These are phyloP conservation scores for Metschnikowia santaceciliae DNA, from an alignment of 805 yeast species.

Conservation along the genomic window DNA sequence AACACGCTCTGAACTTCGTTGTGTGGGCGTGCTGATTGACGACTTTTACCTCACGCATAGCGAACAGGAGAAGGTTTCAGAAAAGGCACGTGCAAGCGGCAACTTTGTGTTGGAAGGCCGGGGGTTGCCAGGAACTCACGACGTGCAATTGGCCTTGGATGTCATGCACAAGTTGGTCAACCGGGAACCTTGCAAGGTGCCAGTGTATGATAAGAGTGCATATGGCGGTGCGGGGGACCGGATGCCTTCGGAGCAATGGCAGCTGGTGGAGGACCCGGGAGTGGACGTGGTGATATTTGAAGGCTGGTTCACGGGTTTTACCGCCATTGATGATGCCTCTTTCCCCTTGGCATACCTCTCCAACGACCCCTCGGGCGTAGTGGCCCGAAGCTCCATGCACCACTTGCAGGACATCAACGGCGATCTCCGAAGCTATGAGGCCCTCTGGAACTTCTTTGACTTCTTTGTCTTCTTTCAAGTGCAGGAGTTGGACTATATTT, in stretches of 20 bases:
- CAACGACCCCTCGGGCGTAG: slow-evolving; percentile 15
- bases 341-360: slow-evolving; percentile 21
- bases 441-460: slow-evolving; percentile 57
- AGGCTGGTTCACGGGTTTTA: slow-evolving; percentile 92
- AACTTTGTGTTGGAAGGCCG: slow-evolving; percentile 68
- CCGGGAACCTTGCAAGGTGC: slow-evolving; percentile 32
- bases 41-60: slow-evolving; percentile 73
- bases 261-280: slow-evolving; percentile 21
- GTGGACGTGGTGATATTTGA: slow-evolving; percentile 74
- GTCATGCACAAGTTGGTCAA: slow-evolving; percentile 33
- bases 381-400: slow-evolving; percentile 22
- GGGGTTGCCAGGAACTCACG: slow-evolving; percentile 95
- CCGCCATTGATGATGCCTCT: slow-evolving; percentile 23
- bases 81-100: slow-evolving; percentile 16
- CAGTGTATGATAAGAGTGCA: slow-evolving; percentile 75
- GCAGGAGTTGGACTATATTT: slow-evolving; percentile 55
- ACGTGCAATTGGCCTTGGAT: slow-evolving; percentile 43
- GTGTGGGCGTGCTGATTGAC: slow-evolving; percentile 68
- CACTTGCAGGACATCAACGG: slow-evolving; percentile 47
- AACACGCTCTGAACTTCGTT: slow-evolving; percentile 32
- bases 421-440: slow-evolving; percentile 46
- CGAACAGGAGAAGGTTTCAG: slow-evolving; percentile 51
- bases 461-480: slow-evolving; percentile 62
- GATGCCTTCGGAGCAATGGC: slow-evolving; percentile 37
- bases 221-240: slow-evolving; percentile 80